These are phyloP conservation scores for Pyrus pyrifolia DNA, from an alignment of 306 rosid species.

Conservation along the genomic window DNA sequence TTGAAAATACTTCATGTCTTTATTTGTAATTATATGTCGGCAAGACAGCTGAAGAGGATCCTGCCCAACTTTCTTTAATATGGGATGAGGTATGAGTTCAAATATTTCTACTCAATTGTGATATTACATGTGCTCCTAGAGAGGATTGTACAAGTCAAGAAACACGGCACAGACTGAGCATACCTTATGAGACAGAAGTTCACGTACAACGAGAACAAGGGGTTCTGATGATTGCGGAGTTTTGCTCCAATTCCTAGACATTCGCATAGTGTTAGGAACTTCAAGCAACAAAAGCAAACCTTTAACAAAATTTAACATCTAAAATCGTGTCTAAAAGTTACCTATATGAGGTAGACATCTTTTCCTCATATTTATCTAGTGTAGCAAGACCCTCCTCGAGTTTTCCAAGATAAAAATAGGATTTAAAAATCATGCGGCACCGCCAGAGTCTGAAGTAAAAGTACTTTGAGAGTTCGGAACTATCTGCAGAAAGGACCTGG, in stretches of 20 bases:
- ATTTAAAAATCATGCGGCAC: slow-evolving; percentile 58
- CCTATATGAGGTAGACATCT: slow-evolving; percentile 41
- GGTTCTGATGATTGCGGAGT: slow-evolving; percentile 59
- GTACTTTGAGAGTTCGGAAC: slow-evolving; percentile 37
- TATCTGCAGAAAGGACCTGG: slow-evolving; percentile 28
- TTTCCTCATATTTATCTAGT: slow-evolving; percentile 61
- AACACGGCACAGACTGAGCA: slow-evolving; percentile 12
- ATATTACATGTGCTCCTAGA: not conserved
- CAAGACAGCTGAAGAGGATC: not conserved
- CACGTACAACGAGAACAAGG: slow-evolving; percentile 47
- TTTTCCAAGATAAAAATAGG: slow-evolving; percentile 70
- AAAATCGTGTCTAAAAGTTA: slow-evolving; percentile 19
- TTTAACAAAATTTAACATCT: slow-evolving; percentile 1
- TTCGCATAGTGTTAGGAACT: slow-evolving; percentile 24
- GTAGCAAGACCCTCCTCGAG: slow-evolving; percentile 80
- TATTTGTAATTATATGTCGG: not conserved
- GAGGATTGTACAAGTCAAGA: not conserved
- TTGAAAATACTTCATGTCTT: not conserved
- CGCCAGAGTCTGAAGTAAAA: slow-evolving; percentile 77
- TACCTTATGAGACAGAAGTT: slow-evolving; percentile 74
- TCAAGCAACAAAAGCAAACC: slow-evolving; percentile 7
- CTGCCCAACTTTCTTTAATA: not conserved
- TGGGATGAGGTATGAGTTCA: not conserved
- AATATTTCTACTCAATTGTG: not conserved
- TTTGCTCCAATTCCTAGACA: slow-evolving; percentile 64